Conservation (phyloP, 768 basidiomycete species). For the Favolaschia claudopus region DNA sequence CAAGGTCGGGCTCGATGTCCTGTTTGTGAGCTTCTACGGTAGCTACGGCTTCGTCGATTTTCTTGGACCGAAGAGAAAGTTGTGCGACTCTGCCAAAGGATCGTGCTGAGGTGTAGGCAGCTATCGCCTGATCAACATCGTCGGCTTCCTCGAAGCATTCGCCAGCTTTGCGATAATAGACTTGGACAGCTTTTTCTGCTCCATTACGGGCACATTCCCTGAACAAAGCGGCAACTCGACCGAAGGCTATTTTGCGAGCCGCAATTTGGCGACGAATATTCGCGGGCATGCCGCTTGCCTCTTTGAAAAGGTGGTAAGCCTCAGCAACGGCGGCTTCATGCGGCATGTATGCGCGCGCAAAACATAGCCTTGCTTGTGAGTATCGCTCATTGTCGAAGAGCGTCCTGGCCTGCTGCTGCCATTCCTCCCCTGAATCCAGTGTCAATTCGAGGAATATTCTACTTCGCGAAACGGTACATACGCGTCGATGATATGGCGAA, state of each 20-base stretch:
- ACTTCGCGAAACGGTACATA: not conserved
- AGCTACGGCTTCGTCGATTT: conserved; percentile 46
- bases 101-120: conserved; percentile 28
- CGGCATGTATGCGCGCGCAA: conserved; percentile 45
- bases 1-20: conserved; percentile 27
- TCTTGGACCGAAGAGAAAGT: conserved; percentile 44
- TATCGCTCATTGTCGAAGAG: conserved; percentile 45
- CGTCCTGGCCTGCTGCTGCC: conserved; percentile 47
- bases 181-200: not conserved
- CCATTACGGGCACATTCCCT: conserved; percentile 42
- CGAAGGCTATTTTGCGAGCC: conserved; percentile 37
- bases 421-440: conserved; percentile 47
- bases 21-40: conserved; percentile 39
- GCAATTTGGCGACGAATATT: conserved; percentile 28
- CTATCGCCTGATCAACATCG: not conserved
- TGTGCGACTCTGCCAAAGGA: conserved; percentile 46
- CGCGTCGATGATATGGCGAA: conserved; percentile 50
- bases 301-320: conserved; percentile 53
- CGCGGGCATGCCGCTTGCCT: conserved; percentile 41
- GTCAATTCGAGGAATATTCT: not conserved
- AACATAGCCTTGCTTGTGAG: conserved; percentile 54
- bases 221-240: conserved; percentile 33
- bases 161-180: conserved; percentile 13
- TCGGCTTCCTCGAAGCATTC: conserved; percentile 20
- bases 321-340: conserved; percentile 47